phyloP scores from a whole-genome alignment of 2,329 filamentous ascomycete genomes.

The Scytalidium lignicola region DNA sequence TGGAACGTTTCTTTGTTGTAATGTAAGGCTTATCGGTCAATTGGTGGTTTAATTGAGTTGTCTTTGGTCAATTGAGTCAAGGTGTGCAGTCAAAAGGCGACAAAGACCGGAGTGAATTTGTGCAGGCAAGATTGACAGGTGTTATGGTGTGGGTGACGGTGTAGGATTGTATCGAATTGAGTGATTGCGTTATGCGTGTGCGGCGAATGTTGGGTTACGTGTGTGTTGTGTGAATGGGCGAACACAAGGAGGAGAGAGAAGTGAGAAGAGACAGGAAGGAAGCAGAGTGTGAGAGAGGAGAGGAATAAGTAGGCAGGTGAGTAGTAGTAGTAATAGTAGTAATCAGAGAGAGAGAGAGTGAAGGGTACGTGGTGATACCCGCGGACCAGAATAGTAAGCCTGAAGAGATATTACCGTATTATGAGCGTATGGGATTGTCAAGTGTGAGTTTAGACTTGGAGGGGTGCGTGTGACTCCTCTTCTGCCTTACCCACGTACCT shows the following conservation, averaged over 20 bases:
- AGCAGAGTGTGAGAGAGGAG: constrained; percentile 10
- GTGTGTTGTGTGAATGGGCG: too few relatives aligned
- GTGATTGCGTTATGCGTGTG: too few relatives aligned
- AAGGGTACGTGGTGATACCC: not conserved
- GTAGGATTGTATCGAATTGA: too few relatives aligned
- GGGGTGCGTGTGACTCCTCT: not conserved
- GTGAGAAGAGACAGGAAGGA: constrained; percentile 1
- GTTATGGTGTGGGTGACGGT: too few relatives aligned
- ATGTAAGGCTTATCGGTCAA: too few relatives aligned
- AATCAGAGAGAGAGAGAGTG: not conserved
- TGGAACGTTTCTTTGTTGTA: not conserved
- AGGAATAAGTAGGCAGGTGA: not conserved
- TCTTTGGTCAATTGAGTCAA: not conserved
- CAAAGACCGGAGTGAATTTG: too few relatives aligned
- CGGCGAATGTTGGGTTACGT: too few relatives aligned
- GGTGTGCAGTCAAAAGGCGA: not conserved
- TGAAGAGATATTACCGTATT: not conserved
- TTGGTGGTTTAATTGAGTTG: too few relatives aligned
- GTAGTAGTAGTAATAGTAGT: constrained; percentile 1
- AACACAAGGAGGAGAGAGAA: too few relatives aligned
- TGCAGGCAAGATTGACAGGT: too few relatives aligned
- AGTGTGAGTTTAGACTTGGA: not conserved
- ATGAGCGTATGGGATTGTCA: not conserved
- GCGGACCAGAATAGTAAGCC: not conserved
- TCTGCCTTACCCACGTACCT: not conserved